These are phyloP conservation scores for Parietichytrium sp. DNA, from an alignment of 108 stramenopile species.

Conservation along the genomic window DNA sequence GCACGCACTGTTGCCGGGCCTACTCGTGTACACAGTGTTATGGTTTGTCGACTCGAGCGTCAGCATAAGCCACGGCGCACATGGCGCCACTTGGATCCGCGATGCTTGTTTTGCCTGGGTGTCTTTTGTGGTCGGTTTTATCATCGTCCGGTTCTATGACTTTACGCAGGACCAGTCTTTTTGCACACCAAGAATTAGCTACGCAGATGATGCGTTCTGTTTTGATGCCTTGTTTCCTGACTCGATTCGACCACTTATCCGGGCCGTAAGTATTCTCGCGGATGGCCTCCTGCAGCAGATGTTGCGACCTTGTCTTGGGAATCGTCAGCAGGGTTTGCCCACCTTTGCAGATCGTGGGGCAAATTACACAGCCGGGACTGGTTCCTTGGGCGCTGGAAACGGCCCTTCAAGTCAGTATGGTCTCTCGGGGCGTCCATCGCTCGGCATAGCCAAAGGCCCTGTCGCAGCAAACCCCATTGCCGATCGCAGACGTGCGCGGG, in stretches of 20 bases:
- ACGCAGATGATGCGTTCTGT: neutral
- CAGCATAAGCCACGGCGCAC: neutral
- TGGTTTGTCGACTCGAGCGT: neutral
- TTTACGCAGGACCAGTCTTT: neutral
- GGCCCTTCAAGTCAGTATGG: neutral
- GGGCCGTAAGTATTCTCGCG: neutral
- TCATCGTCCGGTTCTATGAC: neutral
- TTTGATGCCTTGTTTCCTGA: slow-evolving; percentile 4
- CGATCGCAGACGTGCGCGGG: neutral
- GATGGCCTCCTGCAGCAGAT: neutral
- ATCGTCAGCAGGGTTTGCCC: no score
- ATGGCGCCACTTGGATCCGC: neutral
- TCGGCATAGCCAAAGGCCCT: neutral
- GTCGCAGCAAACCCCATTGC: slow-evolving; percentile 4
- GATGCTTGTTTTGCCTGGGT: neutral
- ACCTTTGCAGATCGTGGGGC: no score
- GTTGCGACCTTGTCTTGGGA: neutral
- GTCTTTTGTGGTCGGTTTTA: slow-evolving; percentile 2
- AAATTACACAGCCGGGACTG: no score
- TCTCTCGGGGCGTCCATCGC: neutral
- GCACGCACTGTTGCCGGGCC: neutral
- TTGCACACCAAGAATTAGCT: neutral
- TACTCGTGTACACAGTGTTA: neutral
- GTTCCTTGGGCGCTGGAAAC: no score
- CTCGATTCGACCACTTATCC: neutral